Conservation (phyloP, 305 asterid genomes). For the Withania somnifera region DNA sequence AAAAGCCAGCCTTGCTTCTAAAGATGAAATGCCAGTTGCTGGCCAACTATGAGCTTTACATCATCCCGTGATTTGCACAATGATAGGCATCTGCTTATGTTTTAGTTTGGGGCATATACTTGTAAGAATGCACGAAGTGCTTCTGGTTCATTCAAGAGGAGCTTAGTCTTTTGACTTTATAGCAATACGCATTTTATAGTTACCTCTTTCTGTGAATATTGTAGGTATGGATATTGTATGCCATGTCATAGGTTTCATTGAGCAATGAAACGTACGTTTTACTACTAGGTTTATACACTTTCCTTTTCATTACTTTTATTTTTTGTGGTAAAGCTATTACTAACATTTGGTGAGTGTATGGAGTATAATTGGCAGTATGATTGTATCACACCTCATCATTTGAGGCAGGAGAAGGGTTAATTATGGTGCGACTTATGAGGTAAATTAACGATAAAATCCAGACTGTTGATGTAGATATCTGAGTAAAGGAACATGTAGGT, state of each 20-base stretch:
- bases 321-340: not conserved
- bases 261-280: conserved; percentile 1
- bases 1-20: not conserved
- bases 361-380: not conserved
- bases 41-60: not conserved
- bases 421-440: not conserved
- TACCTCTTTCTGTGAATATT: conserved; percentile 26
- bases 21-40: not conserved
- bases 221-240: conserved; percentile 15
- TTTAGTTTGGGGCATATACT: conserved; percentile 18
- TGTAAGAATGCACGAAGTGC: conserved; percentile 12
- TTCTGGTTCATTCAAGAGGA: conserved; percentile 3
- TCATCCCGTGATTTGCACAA: not conserved
- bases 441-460: not conserved
- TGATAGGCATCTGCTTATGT: conserved; percentile 13
- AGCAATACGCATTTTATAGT: conserved; percentile 6
- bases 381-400: not conserved
- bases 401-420: not conserved
- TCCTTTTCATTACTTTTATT: not conserved
- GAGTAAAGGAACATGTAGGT: not conserved
- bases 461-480: not conserved
- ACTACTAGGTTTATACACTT: not conserved
- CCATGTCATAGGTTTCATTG: conserved; percentile 8
- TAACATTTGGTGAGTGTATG: not conserved
- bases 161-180: not conserved